A percentile compares a stretch with the other conserved stretches of the same genome.
Conservation (phyloP, 2,329 filamentous ascomycete species). For the Cercospora zeina region DNA sequence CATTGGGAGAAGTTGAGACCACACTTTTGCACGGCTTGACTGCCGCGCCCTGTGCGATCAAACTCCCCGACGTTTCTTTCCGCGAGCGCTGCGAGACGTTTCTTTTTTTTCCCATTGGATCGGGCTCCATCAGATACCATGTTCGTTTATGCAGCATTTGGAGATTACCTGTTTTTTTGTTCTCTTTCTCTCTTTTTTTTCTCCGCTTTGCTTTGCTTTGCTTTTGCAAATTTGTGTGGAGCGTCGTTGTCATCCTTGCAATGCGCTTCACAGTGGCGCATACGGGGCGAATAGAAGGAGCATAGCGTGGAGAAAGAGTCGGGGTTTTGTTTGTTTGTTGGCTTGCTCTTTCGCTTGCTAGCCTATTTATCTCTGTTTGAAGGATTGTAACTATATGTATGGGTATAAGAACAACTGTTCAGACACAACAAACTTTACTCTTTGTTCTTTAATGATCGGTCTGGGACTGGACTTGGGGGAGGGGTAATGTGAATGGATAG, state of each 20-base stretch:
- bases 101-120: slow-evolving; percentile 9
- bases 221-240: background rate
- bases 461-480: background rate
- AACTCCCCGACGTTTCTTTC: background rate
- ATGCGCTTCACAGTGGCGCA: slow-evolving; percentile 1
- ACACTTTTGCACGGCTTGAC: background rate
- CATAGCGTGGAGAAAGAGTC: background rate
- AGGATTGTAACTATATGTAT: slow-evolving; percentile 1
- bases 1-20: background rate
- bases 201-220: background rate
- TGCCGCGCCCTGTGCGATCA: background rate
- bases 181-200: slow-evolving; percentile 6
- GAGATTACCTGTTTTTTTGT: slow-evolving; percentile 11
- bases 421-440: background rate
- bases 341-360: background rate
- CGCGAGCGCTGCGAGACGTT: background rate
- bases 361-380: background rate
- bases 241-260: background rate
- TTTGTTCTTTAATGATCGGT: background rate
- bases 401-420: background rate
- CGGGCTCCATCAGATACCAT: slow-evolving; percentile 31
- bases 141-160: slow-evolving; percentile 31
- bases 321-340: background rate
- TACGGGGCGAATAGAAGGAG: slow-evolving; percentile 3
- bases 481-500: too few species aligned